Conservation (phyloP, 2,329 filamentous ascomycete genomes). For the Diaporthe australafricana region DNA sequence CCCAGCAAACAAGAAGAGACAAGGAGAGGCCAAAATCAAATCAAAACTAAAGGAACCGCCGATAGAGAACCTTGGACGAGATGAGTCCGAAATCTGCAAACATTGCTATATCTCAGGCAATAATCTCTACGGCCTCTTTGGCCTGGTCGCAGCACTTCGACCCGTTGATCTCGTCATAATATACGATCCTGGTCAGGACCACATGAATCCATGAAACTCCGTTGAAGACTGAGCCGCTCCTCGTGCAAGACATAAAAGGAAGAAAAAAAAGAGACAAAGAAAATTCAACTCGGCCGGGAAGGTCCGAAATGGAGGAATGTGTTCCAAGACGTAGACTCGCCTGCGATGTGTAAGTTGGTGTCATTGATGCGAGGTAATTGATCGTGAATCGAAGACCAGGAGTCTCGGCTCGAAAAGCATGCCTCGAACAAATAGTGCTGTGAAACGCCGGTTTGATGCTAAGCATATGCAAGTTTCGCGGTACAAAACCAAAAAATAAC, state of each 20-base stretch:
- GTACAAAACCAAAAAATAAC: background rate
- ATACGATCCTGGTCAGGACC: background rate
- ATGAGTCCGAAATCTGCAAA: background rate
- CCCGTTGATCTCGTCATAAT: background rate
- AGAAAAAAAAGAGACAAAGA: conserved; percentile 19
- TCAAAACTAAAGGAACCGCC: background rate
- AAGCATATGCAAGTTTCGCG: conserved; percentile 10
- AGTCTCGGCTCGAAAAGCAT: background rate
- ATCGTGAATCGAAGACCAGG: background rate
- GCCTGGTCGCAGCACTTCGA: background rate
- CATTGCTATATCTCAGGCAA: background rate
- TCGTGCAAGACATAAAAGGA: conserved; percentile 6
- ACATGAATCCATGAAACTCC: background rate
- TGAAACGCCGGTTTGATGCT: conserved; percentile 30
- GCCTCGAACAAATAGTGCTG: conserved; percentile 8
- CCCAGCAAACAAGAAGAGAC: conserved; percentile 26
- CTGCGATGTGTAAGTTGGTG: background rate
- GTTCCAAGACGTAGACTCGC: background rate
- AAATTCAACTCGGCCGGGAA: background rate
- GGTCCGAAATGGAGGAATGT: background rate
- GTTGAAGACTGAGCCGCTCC: background rate
- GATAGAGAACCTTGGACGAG: background rate
- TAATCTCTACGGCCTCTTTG: background rate
- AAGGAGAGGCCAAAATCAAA: background rate
- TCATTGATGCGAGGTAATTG: background rate